Percentiles rank a stretch among this genome's conserved stretches.
Conservation (phyloP, 78 protist genomes). For the Dictyostelium intermedium region DNA sequence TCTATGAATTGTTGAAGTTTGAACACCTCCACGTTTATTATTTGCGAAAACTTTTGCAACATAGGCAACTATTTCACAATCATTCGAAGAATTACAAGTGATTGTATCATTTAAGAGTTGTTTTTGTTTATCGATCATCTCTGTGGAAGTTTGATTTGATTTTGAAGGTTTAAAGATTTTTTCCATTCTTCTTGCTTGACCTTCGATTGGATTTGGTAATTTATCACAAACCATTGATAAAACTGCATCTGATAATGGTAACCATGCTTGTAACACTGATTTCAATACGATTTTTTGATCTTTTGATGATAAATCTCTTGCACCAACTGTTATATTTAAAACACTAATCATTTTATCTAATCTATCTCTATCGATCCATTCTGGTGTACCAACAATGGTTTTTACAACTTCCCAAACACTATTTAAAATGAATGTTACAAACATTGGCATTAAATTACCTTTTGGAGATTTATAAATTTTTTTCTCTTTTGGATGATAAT, state of each 20-base stretch:
- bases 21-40: constrained; percentile 29
- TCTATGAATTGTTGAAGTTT: constrained; percentile 18
- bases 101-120: constrained; percentile 13
- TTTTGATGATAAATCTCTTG: constrained; percentile 32
- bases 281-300: constrained; percentile 37
- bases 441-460: constrained; percentile 87
- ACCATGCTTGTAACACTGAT: constrained; percentile 88
- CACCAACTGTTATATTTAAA: constrained; percentile 65
- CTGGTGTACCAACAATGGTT: neutral
- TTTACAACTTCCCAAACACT: constrained; percentile 89
- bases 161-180: constrained; percentile 63
- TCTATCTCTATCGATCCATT: constrained; percentile 60
- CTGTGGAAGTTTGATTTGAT: neutral
- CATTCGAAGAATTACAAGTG: constrained; percentile 25
- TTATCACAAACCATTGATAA: constrained; percentile 64
- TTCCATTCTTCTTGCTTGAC: constrained; percentile 84
- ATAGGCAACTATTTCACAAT: constrained; percentile 53
- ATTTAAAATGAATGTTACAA: constrained; percentile 92
- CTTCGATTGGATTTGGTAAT: constrained; percentile 89
- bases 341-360: constrained; percentile 79
- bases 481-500: constrained; percentile 77
- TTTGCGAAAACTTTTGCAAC: constrained; percentile 86
- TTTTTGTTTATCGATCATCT: constrained; percentile 33
- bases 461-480: constrained; percentile 39
- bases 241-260: constrained; percentile 90